Evolutionary conservation across 805 yeast species (phyloP).

Genomic region (Pichia californica): DNA sequence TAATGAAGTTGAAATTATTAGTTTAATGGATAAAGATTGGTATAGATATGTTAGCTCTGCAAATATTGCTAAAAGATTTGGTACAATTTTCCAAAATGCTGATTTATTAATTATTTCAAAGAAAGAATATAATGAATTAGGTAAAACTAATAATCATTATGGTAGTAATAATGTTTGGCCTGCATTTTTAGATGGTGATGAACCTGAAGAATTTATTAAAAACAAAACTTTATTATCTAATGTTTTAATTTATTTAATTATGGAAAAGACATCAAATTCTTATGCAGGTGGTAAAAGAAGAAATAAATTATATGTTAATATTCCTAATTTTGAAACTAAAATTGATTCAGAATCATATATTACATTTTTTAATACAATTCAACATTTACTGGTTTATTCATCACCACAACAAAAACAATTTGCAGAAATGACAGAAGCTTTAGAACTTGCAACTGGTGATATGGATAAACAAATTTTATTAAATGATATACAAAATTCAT

Average conservation of each 20-base stretch:
- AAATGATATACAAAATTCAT: conserved; percentile 5
- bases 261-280: conserved; percentile 46
- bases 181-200: conserved; percentile 72
- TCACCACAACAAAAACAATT: conserved; percentile 62
- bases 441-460: conserved; percentile 65
- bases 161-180: conserved; percentile 74
- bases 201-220: conserved; percentile 43
- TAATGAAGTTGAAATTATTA: conserved; percentile 61
- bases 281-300: conserved; percentile 24
- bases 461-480: conserved; percentile 40
- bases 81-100: conserved; percentile 61
- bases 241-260: conserved; percentile 55
- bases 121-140: conserved; percentile 40
- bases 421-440: conserved; percentile 54
- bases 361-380: conserved; percentile 54
- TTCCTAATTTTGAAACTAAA: conserved; percentile 61
- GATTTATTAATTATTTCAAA: conserved; percentile 63
- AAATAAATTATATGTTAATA: conserved; percentile 51
- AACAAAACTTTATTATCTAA: conserved; percentile 43
- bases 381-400: conserved; percentile 51
- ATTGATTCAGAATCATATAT: conserved; percentile 72
- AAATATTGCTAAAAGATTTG: conserved; percentile 59
- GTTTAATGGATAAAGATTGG: conserved; percentile 40
- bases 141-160: conserved; percentile 36
- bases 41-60: conserved; percentile 17